Evolutionary conservation across 2,329 filamentous ascomycete species (phyloP).

Genomic region (Mariannaea sp.): DNA sequence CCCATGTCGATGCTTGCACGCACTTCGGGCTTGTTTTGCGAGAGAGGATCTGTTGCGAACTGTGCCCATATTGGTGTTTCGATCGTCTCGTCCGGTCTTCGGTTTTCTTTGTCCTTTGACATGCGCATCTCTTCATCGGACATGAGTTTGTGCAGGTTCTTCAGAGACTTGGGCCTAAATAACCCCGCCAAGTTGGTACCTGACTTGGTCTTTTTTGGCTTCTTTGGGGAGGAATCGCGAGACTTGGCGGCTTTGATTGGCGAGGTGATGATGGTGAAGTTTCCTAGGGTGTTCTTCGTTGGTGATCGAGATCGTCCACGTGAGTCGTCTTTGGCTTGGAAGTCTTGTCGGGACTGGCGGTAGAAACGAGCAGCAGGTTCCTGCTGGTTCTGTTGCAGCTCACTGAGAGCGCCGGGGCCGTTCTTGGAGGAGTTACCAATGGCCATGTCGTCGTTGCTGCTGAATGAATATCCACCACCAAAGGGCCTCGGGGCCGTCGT

Average conservation of each 20-base stretch:
- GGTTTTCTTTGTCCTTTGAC: slow-evolving; percentile 81
- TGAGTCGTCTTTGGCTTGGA: slow-evolving; percentile 36
- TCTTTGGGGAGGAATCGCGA: slow-evolving; percentile 58
- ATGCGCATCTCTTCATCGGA: slow-evolving; percentile 57
- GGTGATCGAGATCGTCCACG: slow-evolving; percentile 48
- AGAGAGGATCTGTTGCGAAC: slow-evolving; percentile 53
- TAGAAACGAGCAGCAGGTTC: slow-evolving; percentile 47
- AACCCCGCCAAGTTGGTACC: slow-evolving; percentile 80
- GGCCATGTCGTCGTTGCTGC: slow-evolving; percentile 36
- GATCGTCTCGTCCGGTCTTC: slow-evolving; percentile 55
- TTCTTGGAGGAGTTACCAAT: slow-evolving; percentile 44
- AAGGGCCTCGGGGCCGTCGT: slow-evolving; percentile 38
- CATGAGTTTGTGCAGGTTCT: slow-evolving; percentile 62
- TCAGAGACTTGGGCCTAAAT: slow-evolving; percentile 75
- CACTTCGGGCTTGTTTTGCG: slow-evolving; percentile 26
- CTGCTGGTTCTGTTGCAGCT: slow-evolving; percentile 62
- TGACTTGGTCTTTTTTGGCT: slow-evolving; percentile 81
- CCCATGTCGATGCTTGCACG: slow-evolving; percentile 36
- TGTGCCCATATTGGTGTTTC: slow-evolving; percentile 81
- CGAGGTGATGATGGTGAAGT: slow-evolving; percentile 51
- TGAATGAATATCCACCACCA: slow-evolving; percentile 33
- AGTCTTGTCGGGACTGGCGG: slow-evolving; percentile 44
- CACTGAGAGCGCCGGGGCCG: slow-evolving; percentile 55
- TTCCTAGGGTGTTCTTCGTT: slow-evolving; percentile 49
- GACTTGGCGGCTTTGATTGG: slow-evolving; percentile 48